These are phyloP conservation scores for Cyberlindnera meyerae DNA, from an alignment of 805 yeast species.

Conservation along the genomic window DNA sequence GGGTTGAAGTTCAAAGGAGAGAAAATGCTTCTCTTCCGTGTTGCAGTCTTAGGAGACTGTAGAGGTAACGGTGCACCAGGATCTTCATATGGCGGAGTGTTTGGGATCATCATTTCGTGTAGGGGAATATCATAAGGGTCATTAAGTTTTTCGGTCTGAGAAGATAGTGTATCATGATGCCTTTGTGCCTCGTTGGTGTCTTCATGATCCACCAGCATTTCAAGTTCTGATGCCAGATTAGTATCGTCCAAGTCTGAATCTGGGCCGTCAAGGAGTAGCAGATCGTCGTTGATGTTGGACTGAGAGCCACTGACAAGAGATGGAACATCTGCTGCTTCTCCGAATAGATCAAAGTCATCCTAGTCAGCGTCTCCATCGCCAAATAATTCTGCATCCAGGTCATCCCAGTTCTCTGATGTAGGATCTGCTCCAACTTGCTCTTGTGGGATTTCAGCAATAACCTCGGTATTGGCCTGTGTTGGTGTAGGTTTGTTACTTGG, in stretches of 20 bases:
- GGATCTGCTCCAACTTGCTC: slow-evolving; percentile 1
- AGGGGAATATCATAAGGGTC: slow-evolving; percentile 46
- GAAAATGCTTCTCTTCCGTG: slow-evolving; percentile 55
- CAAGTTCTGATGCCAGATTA: slow-evolving; percentile 31
- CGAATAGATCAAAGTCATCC: slow-evolving; percentile 25
- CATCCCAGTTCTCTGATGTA: slow-evolving; percentile 23
- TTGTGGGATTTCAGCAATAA: too few species aligned
- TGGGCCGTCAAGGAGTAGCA: slow-evolving; percentile 28
- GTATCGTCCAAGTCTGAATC: slow-evolving; percentile 31
- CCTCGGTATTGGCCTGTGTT: neutral
- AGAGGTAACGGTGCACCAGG: slow-evolving; percentile 83
- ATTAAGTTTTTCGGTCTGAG: slow-evolving; percentile 3
- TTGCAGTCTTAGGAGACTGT: slow-evolving; percentile 37
- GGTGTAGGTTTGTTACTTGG: slow-evolving; percentile 11
- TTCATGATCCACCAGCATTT: slow-evolving; percentile 11
- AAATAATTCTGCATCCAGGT: slow-evolving; percentile 30
- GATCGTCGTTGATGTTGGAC: slow-evolving; percentile 20
- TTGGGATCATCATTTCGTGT: slow-evolving; percentile 50
- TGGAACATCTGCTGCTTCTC: slow-evolving; percentile 23
- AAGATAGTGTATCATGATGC: too few species aligned
- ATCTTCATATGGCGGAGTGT: slow-evolving; percentile 58
- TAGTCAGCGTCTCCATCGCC: slow-evolving; percentile 28
- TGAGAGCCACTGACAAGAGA: slow-evolving; percentile 9
- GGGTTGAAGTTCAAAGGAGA: slow-evolving; percentile 84
- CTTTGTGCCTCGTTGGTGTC: too few species aligned